A percentile compares a stretch with the other conserved stretches of the same genome.
Conservation (phyloP, 805 yeast species). For the Candida succiphila region DNA sequence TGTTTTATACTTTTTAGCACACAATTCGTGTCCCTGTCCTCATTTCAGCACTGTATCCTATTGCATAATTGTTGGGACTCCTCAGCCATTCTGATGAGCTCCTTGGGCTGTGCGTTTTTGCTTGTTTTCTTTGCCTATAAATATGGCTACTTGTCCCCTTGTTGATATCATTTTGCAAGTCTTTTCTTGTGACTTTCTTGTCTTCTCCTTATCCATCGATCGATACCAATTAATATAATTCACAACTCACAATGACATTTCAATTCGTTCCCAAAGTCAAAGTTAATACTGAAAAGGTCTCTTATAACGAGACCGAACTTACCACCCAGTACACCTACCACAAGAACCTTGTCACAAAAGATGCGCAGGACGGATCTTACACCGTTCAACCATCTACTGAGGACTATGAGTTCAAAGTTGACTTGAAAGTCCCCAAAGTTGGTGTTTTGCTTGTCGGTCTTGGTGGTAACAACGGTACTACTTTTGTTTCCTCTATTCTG, state of each 20-base stretch:
- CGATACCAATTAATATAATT: too few species aligned
- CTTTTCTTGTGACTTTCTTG: too few species aligned
- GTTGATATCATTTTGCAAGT: too few species aligned
- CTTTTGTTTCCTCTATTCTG: constrained; percentile 73
- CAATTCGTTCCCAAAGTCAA: constrained; percentile 32
- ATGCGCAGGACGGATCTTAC: constrained; percentile 40
- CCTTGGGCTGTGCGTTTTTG: too few species aligned
- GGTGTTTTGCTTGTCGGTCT: constrained; percentile 89
- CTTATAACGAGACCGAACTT: constrained; percentile 39
- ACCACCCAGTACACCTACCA: constrained; percentile 61
- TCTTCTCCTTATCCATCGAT: too few species aligned
- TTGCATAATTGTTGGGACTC: too few species aligned
- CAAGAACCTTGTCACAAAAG: constrained; percentile 59
- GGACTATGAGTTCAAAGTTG: constrained; percentile 81
- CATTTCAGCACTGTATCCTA: too few species aligned
- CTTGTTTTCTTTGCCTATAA: too few species aligned
- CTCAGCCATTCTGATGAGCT: too few species aligned
- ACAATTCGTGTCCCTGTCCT: too few species aligned
- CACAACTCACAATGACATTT: constrained; percentile 19
- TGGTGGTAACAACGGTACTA: constrained; percentile 96
- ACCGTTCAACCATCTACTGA: constrained; percentile 60
- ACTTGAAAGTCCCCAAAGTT: constrained; percentile 69
- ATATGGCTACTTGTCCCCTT: too few species aligned
- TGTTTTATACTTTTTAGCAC: too few species aligned
- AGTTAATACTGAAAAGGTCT: constrained; percentile 45